phyloP scores from a whole-genome alignment of 2,329 filamentous ascomycete species.

The Neofusicoccum sp. region DNA sequence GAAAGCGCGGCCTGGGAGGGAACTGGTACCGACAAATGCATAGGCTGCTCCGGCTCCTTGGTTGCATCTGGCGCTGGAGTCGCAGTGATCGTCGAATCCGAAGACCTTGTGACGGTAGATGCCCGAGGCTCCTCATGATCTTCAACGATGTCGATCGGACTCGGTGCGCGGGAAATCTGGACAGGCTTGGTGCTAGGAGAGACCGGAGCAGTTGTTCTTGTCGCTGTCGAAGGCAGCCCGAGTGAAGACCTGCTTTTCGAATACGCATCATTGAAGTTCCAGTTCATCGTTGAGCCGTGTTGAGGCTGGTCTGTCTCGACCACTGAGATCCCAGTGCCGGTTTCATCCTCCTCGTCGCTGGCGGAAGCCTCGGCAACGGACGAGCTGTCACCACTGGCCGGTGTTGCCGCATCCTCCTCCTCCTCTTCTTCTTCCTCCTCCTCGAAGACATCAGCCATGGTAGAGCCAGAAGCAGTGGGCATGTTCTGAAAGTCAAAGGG shows the following conservation, averaged over 20 bases:
- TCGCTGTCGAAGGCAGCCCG: neutral
- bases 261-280: slow-evolving; percentile 43
- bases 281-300: slow-evolving; percentile 45
- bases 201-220: neutral
- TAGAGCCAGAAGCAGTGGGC: slow-evolving; percentile 63
- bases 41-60: slow-evolving; percentile 41
- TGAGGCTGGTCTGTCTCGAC: slow-evolving; percentile 48
- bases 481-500: slow-evolving; percentile 65
- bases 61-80: slow-evolving; percentile 32
- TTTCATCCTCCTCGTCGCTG: slow-evolving; percentile 38
- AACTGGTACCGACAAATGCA: slow-evolving; percentile 42
- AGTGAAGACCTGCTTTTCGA: neutral
- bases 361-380: slow-evolving; percentile 23
- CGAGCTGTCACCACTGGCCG: slow-evolving; percentile 10
- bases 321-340: slow-evolving; percentile 49
- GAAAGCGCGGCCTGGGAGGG: slow-evolving; percentile 60
- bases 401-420: slow-evolving; percentile 50
- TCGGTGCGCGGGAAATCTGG: slow-evolving; percentile 27
- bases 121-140: slow-evolving; percentile 52
- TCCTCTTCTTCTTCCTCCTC: slow-evolving; percentile 72
- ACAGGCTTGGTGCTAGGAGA: slow-evolving; percentile 8
- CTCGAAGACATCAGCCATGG: slow-evolving; percentile 86
- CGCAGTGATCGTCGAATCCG: slow-evolving; percentile 51
- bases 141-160: slow-evolving; percentile 48
- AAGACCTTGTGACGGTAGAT: slow-evolving; percentile 53